Conservation (phyloP, 352 stramenopile species). For the Phytophthora brassicae region DNA sequence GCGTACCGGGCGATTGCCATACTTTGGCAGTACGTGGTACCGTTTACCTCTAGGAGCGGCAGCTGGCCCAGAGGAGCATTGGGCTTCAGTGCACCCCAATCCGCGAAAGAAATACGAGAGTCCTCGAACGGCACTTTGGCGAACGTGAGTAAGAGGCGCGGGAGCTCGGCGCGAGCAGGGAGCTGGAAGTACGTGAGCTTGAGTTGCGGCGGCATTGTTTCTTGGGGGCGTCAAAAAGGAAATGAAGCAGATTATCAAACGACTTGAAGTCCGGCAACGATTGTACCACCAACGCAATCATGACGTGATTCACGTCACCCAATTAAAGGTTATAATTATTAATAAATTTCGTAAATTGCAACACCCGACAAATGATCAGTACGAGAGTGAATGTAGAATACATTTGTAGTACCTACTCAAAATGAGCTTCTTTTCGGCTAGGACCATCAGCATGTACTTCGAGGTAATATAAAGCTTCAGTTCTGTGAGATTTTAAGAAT, state of each 20-base stretch:
- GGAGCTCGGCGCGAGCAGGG: slow-evolving; percentile 49
- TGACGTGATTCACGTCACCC: too few relatives aligned
- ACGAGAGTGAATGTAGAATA: too few relatives aligned
- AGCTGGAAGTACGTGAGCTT: slow-evolving; percentile 42
- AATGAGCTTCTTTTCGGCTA: too few relatives aligned
- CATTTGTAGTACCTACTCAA: too few relatives aligned
- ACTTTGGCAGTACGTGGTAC: slow-evolving; percentile 44
- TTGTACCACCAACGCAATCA: too few relatives aligned
- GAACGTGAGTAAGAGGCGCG: slow-evolving; percentile 45
- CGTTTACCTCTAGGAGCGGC: slow-evolving; percentile 55
- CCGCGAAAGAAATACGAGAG: slow-evolving; percentile 31
- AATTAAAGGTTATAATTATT: too few relatives aligned
- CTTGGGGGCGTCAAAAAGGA: not conserved
- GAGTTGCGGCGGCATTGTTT: slow-evolving; percentile 4
- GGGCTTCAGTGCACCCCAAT: slow-evolving; percentile 40
- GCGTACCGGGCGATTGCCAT: slow-evolving; percentile 64
- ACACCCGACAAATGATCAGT: too few relatives aligned
- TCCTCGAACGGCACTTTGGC: slow-evolving; percentile 57
- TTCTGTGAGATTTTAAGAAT: too few relatives aligned
- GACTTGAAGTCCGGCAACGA: not conserved
- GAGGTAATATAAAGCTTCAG: too few relatives aligned
- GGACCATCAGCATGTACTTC: too few relatives aligned
- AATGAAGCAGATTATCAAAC: slow-evolving; percentile 1
- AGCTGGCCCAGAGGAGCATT: slow-evolving; percentile 49
- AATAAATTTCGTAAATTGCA: too few relatives aligned